Base-by-base conservation (phyloP, 2,329 filamentous ascomycete species). In the Juglanconis oblonga region DNA sequence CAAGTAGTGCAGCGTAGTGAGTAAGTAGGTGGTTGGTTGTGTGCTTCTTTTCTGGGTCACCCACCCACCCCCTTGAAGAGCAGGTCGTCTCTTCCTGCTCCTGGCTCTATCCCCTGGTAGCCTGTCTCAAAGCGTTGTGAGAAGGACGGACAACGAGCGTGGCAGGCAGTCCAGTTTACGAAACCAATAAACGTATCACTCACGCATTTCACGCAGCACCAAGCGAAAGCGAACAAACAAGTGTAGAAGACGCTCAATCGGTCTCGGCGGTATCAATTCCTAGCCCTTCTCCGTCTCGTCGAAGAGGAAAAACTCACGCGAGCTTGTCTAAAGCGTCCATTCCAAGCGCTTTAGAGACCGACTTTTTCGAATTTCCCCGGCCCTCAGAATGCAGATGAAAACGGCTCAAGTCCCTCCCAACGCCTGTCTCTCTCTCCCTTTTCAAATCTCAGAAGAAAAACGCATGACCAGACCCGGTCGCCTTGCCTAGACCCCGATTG, bases 381-480 rank as follows among this genome's bases (percentile, higher is more conserved):
- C 31, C 7, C 31, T 33, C 8, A 50, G n/a, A 35, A 38, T 38
- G 9, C 35, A 42, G 24, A 29, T 35, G 31, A 24, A 45, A 42
- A 33, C 29, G 40, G 32, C 38, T 17, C 6, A 17, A 31, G 11
- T 17, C 44, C 38, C 40, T 4, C 32, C 52, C 52, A 55, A 55
- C 53, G 53, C 53, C 53, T 31, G 42, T 48, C 4, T 52, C 51
- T 52, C 51, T 14, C 36, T 51, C 24, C 17, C 50, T 32, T 35
- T 48, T 62, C n/a, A 10, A 47, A 56, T 47, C 31, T 52, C 48
- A 56, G 40, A 36, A 52, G 24, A 36, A 40, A 50, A 47, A 40
- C 42, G 45, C 33, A 33, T 40, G 38, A 42, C 47, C 35, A 52
- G 44, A 42, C 49, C 57, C 57, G 44, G 45, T 48, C 44, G 36